Conservation (phyloP, 352 stramenopile genomes). For the Phytophthora quininea region DNA sequence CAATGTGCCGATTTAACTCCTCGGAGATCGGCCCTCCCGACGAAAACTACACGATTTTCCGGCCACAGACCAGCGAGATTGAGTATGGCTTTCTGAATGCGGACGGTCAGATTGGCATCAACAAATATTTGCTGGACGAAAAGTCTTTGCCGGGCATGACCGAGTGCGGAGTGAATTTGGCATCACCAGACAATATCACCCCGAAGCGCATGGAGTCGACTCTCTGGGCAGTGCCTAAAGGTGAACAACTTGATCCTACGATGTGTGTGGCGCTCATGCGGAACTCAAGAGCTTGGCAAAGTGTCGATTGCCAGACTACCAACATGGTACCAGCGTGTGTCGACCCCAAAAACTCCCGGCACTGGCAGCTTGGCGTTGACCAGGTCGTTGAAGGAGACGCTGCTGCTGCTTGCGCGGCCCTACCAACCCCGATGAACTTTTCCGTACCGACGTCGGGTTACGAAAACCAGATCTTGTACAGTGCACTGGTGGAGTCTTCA, state of each 20-base stretch:
- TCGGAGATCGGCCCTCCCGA: conserved; percentile 49
- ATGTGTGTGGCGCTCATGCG: conserved; percentile 65
- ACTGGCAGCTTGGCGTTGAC: conserved; percentile 44
- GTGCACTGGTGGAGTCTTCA: conserved; percentile 34
- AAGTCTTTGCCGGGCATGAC: conserved; percentile 62
- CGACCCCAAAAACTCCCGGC: conserved; percentile 29
- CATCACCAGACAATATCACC: conserved; percentile 85
- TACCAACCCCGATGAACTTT: conserved; percentile 28
- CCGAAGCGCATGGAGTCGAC: conserved; percentile 82
- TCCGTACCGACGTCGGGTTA: conserved; percentile 58
- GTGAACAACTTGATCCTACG: conserved; percentile 33
- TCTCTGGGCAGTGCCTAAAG: conserved; percentile 59
- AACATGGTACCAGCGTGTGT: conserved; percentile 54
- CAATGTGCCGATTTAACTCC: conserved; percentile 60
- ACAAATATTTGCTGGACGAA: conserved; percentile 75
- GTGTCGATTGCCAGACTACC: conserved; percentile 55
- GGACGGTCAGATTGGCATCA: conserved; percentile 67
- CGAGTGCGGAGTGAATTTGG: conserved; percentile 78
- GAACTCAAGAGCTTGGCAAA: conserved; percentile 47
- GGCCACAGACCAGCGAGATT: conserved; percentile 85
- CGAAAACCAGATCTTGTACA: conserved; percentile 56
- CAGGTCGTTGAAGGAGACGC: conserved; percentile 42
- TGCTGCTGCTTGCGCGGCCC: conserved; percentile 27
- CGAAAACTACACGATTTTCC: conserved; percentile 68
- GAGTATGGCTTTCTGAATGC: conserved; percentile 85